Base-by-base conservation (phyloP, 1,139 yeast species). In the Meyerozyma smithsonii region DNA sequence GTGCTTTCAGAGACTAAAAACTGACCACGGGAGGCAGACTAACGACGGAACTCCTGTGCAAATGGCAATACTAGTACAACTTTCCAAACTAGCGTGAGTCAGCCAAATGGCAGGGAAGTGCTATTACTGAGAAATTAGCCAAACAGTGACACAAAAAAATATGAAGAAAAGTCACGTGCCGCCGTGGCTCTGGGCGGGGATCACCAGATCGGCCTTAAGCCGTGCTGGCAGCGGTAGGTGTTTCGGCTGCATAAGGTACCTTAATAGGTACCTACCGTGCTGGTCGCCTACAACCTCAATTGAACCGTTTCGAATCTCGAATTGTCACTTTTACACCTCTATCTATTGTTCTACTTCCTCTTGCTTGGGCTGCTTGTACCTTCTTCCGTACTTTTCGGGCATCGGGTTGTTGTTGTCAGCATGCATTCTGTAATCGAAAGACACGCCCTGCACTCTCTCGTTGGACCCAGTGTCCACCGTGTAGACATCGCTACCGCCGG, bases 391-490 rank as follows among this genome's bases (percentile, higher is more conserved):
- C 40, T 24, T 32, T 34, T 37, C 33, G 19, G 28, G 28, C 32
- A 26, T 30, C 14, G 55, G 52, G 18, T 44, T 45, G 42, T 58
- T 59, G 49, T 59, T 64, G 43, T 69, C 74, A 18, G 68, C 58
- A 50, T 71, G 77, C 39, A 69, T 59, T 44, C 77, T 58, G 50
- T 72, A 72, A 47, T 71, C 76, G 45, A 69, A 71, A 7, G 65
- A 56, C n/a, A 70, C 76, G 1, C 74, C 74, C 38, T 54, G 57
- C 4, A 70, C 74, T 28, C 76, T 45, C 42, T 71, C 74, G 42
- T 58, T 66, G 18, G 66, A 58, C 11, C 70, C 69, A 15, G 55
- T 50, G 47, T 65, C 70, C 28, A 59, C 42, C 1, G 69, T 58
- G 14, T 53, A 60, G 28, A 66, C 54, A 28, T 59, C 46, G 37